Evolutionary conservation across 495 filamentous ascomycete species (phyloP), one percentile per base, ranked within the genome.

Genomic region (Penicillium cataractarum): DNA sequence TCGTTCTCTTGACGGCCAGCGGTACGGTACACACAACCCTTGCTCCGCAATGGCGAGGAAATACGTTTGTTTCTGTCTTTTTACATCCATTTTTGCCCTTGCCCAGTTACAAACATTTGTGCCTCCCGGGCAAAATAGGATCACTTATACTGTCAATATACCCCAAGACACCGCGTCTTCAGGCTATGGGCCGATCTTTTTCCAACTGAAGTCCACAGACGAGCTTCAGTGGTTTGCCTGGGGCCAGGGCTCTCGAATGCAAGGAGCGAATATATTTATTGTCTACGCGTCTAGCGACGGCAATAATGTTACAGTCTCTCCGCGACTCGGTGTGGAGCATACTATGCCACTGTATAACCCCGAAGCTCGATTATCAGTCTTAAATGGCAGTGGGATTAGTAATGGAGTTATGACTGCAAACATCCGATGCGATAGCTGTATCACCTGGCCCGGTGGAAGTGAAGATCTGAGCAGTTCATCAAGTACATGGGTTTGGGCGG

Each of bases 401-500:
- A 51, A 71, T 55, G 79, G 76, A 12, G 77, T 77, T 22, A 87
- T 91, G 82, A 81, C 83, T 29, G 89, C 88, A 55, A 90, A 89
- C 66, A 72, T 92, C 29, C 79, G 73, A 58, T 86, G 84, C 75
- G 73, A 78, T 52, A 87, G 79, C 40, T 92, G 90, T 65, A 62
- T 74, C 3, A 73, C 76, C 4, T 87, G 90, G 82, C 75, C 67
- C n/a, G 78, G 85, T 29, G 79, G 82, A 12, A 59, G 65, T 21
- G 78, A 81, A 56, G 67, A 84, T 65, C 71, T 82, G 19, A 80
- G 62, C 12, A 75, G 72, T 35, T 73, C 77, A 0, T 71, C 67
- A 3, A 80, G 82, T 24, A 61, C 74, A 19, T 94, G 89, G 85
- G 87, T 96, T 62, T 88, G 81, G 66, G 88, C 89, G 2, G 81